Evolutionary conservation across 225 moss, liverwort and hornwort species (phyloP).

Genomic region (Asterella californica): DNA sequence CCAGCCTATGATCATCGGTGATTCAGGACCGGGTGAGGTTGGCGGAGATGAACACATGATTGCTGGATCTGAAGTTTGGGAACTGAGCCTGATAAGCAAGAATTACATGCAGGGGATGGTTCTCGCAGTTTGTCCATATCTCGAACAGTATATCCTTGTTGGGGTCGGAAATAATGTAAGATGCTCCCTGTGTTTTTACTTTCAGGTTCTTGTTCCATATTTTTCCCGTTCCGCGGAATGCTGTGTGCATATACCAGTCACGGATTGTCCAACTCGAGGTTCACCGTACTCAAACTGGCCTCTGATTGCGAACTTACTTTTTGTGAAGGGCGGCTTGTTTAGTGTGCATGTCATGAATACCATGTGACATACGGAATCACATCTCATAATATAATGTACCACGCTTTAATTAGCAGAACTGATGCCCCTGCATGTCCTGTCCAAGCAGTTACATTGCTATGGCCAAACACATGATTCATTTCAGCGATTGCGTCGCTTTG

Average conservation of each 20-base stretch:
- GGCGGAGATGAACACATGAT: constrained; percentile 59
- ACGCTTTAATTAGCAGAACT: neutral
- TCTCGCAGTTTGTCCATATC: constrained; percentile 73
- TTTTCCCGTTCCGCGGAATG: neutral
- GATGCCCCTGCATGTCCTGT: neutral
- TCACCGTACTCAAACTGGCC: neutral
- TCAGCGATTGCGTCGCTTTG: constrained; percentile 71
- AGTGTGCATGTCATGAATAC: neutral
- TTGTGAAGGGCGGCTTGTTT: neutral
- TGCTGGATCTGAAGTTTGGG: constrained; percentile 63
- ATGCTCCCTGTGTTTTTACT: neutral
- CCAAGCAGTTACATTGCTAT: constrained; percentile 71
- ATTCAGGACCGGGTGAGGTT: constrained; percentile 44
- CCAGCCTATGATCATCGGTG: constrained; percentile 44
- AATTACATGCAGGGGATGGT: constrained; percentile 63
- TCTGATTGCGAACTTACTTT: no score
- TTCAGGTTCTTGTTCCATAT: neutral
- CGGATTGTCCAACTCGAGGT: neutral
- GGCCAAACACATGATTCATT: constrained; percentile 56
- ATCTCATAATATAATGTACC: no score
- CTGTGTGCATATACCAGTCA: neutral
- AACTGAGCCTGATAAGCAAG: constrained; percentile 59
- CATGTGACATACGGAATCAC: neutral
- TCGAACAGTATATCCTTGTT: constrained; percentile 85
- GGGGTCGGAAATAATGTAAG: constrained; percentile 84